These are phyloP conservation scores for Nicotiana noctiflora DNA, from an alignment of 257 asterid species.

Conservation along the genomic window DNA sequence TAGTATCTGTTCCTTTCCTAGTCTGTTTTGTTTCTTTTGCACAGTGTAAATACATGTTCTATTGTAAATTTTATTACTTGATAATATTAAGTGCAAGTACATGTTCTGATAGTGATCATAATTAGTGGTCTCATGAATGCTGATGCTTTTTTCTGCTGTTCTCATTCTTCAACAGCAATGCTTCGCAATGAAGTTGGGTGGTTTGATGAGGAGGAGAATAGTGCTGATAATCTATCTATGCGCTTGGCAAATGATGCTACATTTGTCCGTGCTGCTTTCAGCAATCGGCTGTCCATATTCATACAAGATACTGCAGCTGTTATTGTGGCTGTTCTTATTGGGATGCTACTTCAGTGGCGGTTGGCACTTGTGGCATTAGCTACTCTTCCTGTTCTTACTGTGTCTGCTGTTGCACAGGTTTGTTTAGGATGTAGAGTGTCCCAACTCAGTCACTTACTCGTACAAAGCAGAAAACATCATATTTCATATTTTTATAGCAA, in stretches of 20 bases:
- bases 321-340: constrained; percentile 86
- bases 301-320: constrained; percentile 97
- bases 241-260: constrained; percentile 99
- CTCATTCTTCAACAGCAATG: constrained; percentile 58
- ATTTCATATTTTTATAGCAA: not conserved
- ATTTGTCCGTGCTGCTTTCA: constrained; percentile 98
- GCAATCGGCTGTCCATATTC: constrained; percentile 93
- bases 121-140: not conserved
- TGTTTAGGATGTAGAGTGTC: constrained; percentile 3
- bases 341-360: constrained; percentile 92
- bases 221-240: constrained; percentile 98
- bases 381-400: constrained; percentile 79
- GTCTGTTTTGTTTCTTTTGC: not conserved
- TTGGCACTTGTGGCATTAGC: constrained; percentile 97
- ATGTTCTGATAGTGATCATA: not conserved
- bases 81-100: not conserved
- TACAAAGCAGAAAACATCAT: not conserved
- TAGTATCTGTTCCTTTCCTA: not conserved
- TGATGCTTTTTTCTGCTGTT: constrained; percentile 9
- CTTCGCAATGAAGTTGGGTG: constrained; percentile 99
- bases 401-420: constrained; percentile 98
- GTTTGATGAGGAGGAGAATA: constrained; percentile 97
- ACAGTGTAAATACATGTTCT: not conserved
- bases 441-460: not conserved
- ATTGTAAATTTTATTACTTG: too few relatives aligned